phyloP scores from a whole-genome alignment of 2,329 filamentous ascomycete species.

The Ramichloridium luteum region DNA sequence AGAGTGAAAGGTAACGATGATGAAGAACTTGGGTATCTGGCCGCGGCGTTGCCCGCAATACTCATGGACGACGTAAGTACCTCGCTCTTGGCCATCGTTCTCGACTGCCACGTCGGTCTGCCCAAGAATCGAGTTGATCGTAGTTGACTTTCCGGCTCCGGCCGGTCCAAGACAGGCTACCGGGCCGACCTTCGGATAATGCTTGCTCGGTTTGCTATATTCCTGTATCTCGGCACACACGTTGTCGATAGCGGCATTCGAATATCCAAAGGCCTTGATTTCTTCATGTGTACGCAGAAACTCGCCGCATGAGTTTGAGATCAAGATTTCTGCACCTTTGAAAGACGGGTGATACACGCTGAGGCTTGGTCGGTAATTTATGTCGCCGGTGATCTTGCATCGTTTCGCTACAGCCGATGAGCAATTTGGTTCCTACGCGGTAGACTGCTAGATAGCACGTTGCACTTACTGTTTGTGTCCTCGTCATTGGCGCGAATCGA shows the following conservation, averaged over 20 bases:
- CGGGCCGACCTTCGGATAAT: slow-evolving; percentile 2
- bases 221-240: background rate
- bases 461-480: too few species aligned
- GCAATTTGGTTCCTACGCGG: too few species aligned
- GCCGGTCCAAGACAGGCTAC: slow-evolving; percentile 7
- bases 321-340: background rate
- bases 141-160: slow-evolving; percentile 12
- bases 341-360: background rate
- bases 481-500: too few species aligned
- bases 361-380: background rate
- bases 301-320: background rate
- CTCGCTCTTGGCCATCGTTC: slow-evolving; percentile 4
- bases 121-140: slow-evolving; percentile 6
- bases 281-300: background rate
- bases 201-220: slow-evolving; percentile 2
- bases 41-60: background rate
- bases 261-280: background rate
- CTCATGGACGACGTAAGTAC: slow-evolving; percentile 8
- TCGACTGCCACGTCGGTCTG: slow-evolving; percentile 5
- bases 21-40: slow-evolving; percentile 3
- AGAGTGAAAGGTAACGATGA: slow-evolving; percentile 1
- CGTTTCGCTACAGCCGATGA: too few species aligned
- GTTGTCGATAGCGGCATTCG: background rate
- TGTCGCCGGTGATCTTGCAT: too few species aligned
- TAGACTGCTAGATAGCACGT: too few species aligned